Percentiles rank a stretch among this genome's conserved stretches.
Evolutionary conservation across 345 rosid species (phyloP).

Genomic region (Salix arbutifolia): DNA sequence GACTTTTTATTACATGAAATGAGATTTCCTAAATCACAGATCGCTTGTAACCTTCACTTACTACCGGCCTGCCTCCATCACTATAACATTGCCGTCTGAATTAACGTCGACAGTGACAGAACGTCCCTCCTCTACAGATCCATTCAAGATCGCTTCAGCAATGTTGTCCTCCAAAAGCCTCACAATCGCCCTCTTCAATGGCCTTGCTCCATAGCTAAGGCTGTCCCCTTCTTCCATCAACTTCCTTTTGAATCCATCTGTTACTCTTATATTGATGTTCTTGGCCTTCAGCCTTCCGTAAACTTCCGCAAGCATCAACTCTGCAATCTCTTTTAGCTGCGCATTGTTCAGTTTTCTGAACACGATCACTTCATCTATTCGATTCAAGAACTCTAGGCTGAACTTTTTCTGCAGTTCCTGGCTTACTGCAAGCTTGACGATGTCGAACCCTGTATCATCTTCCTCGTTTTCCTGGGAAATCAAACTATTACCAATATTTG

Average conservation of each 20-base stretch:
- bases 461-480: constrained; percentile 49
- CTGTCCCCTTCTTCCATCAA: constrained; percentile 52
- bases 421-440: constrained; percentile 17
- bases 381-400: constrained; percentile 63
- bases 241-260: constrained; percentile 40
- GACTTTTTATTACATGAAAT: no score
- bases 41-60: no score
- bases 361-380: constrained; percentile 59
- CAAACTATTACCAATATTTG: constrained; percentile 91
- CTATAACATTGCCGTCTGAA: constrained; percentile 24
- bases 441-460: constrained; percentile 21
- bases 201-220: constrained; percentile 62
- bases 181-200: constrained; percentile 54
- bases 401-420: constrained; percentile 39
- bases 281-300: constrained; percentile 42
- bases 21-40: no score
- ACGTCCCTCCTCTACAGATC: constrained; percentile 46
- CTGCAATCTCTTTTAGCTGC: constrained; percentile 47
- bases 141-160: constrained; percentile 52
- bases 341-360: constrained; percentile 46
- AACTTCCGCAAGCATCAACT: constrained; percentile 48
- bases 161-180: constrained; percentile 50
- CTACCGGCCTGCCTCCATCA: no score
- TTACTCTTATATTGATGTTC: constrained; percentile 47
- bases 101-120: constrained; percentile 48